phyloP scores from a whole-genome alignment of 805 yeast species.

The Metschnikowia cubensis region DNA sequence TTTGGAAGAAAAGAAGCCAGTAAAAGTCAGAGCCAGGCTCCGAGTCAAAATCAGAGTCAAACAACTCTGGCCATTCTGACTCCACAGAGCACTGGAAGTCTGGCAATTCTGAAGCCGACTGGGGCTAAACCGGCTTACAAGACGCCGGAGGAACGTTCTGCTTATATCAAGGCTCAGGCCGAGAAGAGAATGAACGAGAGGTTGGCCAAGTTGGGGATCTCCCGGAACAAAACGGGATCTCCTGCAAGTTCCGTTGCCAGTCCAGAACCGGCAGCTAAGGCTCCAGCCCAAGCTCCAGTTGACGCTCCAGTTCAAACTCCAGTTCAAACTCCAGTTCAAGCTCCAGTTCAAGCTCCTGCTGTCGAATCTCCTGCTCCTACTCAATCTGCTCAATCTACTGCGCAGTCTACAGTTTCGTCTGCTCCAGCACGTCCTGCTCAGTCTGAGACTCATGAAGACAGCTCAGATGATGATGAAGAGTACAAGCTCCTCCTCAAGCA shows the following conservation, averaged over 20 bases:
- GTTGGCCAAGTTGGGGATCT: slow-evolving; percentile 74
- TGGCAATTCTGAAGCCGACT: neutral
- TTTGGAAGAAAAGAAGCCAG: neutral
- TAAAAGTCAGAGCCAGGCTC: no score
- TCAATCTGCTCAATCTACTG: neutral
- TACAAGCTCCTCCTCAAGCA: slow-evolving; percentile 47
- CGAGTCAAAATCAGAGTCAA: no score
- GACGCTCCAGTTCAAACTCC: neutral
- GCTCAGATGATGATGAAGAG: slow-evolving; percentile 38
- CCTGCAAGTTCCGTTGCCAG: neutral
- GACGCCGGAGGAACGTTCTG: slow-evolving; percentile 66
- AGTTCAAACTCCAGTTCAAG: neutral
- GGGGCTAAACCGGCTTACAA: slow-evolving; percentile 23
- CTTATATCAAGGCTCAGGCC: slow-evolving; percentile 75
- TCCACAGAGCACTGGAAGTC: no score
- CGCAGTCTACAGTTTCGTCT: no score
- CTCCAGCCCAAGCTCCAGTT: slow-evolving; percentile 3
- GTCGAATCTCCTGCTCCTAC: neutral
- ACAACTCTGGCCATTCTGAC: no score
- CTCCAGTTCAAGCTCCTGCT: no score
- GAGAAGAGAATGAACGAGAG: slow-evolving; percentile 78
- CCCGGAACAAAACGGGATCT: slow-evolving; percentile 30
- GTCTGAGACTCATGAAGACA: slow-evolving; percentile 20
- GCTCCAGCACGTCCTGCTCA: neutral
- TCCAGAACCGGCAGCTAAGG: slow-evolving; percentile 1